Evolutionary conservation across 2,329 filamentous ascomycete species (phyloP).

Genomic region (Hymenotorrendiella dingleyae): DNA sequence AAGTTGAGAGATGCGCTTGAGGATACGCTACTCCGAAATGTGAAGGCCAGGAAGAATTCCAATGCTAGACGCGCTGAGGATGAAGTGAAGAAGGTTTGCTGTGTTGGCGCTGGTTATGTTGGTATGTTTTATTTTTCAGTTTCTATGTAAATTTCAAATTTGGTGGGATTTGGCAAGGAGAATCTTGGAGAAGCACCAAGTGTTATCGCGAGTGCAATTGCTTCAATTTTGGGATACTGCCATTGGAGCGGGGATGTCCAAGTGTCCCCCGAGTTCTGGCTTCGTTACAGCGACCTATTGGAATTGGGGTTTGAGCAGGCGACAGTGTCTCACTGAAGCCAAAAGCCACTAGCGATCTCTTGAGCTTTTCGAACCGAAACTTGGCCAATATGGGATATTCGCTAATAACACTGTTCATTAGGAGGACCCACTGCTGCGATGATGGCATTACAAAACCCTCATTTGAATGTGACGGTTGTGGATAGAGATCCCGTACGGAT

Average conservation of each 20-base stretch:
- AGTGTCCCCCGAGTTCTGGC: no score
- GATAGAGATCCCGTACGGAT: constrained; percentile 63
- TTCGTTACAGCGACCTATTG: no score
- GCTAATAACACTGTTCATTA: constrained; percentile 1
- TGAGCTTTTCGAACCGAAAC: background rate
- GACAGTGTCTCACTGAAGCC: no score
- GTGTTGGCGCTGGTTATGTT: constrained; percentile 70
- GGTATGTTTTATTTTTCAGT: no score
- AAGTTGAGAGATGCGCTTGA: constrained; percentile 20
- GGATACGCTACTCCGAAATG: constrained; percentile 2
- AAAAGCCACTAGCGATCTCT: no score
- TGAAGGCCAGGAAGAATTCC: background rate
- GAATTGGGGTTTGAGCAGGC: no score
- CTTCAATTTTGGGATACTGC: no score
- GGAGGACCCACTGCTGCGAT: constrained; percentile 72
- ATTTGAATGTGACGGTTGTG: constrained; percentile 67
- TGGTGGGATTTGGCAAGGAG: no score
- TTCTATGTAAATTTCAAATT: no score
- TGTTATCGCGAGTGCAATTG: no score
- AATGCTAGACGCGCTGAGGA: background rate
- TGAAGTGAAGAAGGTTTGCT: constrained; percentile 57
- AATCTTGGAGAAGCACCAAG: background rate
- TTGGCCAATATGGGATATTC: background rate
- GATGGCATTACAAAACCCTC: constrained; percentile 66
- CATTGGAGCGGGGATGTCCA: no score